Base-by-base conservation (phyloP, 1,284 basidiomycete species). In the Salmacisia buchloeana region DNA sequence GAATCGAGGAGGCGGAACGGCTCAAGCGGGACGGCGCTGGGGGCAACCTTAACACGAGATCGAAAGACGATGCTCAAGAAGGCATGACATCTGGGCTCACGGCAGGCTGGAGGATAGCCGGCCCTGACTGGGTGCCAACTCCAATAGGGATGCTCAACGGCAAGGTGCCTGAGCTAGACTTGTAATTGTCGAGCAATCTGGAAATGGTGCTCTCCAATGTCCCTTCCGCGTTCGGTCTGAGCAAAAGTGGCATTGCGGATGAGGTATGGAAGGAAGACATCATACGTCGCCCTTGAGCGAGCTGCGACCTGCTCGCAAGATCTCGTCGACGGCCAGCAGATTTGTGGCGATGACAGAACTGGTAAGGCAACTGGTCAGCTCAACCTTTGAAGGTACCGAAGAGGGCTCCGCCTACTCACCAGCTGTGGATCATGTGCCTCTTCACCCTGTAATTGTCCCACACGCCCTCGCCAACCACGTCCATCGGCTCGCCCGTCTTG, bases 391-490 rank as follows among this genome's bases (percentile, higher is more conserved):
- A 15, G 35, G 34, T 6, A 21, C 62, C 2, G 4, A 39, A 66
- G 70, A 62, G 65, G 58, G 69, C 62, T 68, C 65, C 45, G 36
- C 35, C 36, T 13, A 54, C 49, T 54, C 49, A 54, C 49, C 49
- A 54, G 34, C 49, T 54, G 49, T 98, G 94, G 63, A 99, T 83
- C 92, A 98, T 96, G 79, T 98, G 96, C 68, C 94, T 85, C 84
- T 98, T 98, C 67, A 98, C 96, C 65, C 96, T 85, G 81, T 97
- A 98, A 82, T 98, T 98, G 81, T 99, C 96, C 94, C 94, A 98
- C 21, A 99, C 88, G 41, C 96, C 96, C 77, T 92, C 89, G 3
- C 91, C 88, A 15, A 91, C 89, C 5, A 96, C 94, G 79, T 99
- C 94, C 79, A 96, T 91, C 2, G 94, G 93, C 81, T 97, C 93